These are phyloP conservation scores for Remersonia thermophila DNA, from an alignment of 2,329 filamentous ascomycete species.

Conservation along the genomic window DNA sequence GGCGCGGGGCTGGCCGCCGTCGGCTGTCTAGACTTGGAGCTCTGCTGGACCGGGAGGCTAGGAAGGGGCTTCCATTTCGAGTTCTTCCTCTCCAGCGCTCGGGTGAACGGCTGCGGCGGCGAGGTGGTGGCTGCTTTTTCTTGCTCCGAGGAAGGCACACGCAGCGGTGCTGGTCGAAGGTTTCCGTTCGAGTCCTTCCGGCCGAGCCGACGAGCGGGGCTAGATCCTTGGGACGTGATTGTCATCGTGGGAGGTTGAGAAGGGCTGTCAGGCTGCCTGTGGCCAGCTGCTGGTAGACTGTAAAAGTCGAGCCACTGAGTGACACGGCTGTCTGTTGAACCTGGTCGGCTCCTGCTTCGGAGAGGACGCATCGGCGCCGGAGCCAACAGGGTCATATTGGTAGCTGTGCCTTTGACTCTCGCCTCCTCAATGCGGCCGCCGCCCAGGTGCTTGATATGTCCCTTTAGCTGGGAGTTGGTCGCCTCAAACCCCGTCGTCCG, in stretches of 20 bases:
- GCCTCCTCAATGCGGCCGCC: constrained; percentile 10
- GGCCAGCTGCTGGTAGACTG: not conserved
- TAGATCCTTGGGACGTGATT: no score
- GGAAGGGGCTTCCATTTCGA: constrained; percentile 17
- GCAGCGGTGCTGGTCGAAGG: constrained; percentile 12
- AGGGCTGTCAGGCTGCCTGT: not conserved
- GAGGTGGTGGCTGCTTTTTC: not conserved
- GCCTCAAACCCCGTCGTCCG: not conserved
- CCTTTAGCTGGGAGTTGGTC: constrained; percentile 3
- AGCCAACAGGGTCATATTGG: constrained; percentile 1
- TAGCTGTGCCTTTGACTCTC: not conserved
- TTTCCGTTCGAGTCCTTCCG: constrained; percentile 2
- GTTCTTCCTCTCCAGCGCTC: constrained; percentile 7
- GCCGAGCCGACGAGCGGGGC: not conserved
- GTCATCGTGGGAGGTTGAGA: no score
- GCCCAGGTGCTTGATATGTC: constrained; percentile 14
- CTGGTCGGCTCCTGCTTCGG: constrained; percentile 1
- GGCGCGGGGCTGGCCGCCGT: no score
- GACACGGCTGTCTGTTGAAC: constrained; percentile 14
- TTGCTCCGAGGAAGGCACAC: constrained; percentile 9
- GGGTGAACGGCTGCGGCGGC: not conserved
- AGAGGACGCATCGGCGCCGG: not conserved
- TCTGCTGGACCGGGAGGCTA: constrained; percentile 2
- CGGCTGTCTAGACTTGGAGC: not conserved
- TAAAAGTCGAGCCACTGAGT: constrained; percentile 19